Evolutionary conservation across 257 asterid species (phyloP).

Genomic region (Solanum pimpinellifolium): DNA sequence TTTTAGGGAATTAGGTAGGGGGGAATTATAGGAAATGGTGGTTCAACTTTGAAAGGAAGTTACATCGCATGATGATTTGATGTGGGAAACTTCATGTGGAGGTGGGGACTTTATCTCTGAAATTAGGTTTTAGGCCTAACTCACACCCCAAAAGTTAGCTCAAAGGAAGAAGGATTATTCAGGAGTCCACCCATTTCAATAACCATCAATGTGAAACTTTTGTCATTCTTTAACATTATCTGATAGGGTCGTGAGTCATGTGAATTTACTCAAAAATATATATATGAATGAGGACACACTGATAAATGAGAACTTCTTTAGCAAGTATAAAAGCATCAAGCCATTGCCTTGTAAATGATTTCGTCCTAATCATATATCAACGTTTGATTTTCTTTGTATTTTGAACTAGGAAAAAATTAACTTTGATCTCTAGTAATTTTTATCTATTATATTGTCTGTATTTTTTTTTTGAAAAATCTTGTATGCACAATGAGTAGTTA

Average conservation of each 20-base stretch:
- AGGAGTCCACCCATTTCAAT: too few species aligned
- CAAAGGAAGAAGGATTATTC: too few species aligned
- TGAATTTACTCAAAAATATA: not conserved
- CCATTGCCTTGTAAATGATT: too few species aligned
- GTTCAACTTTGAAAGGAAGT: not conserved
- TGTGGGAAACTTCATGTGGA: not conserved
- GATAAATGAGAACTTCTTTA: not conserved
- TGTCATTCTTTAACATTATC: too few species aligned
- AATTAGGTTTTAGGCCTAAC: too few species aligned
- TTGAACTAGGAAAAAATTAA: not conserved
- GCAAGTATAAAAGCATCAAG: not conserved
- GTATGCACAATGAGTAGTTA: not conserved
- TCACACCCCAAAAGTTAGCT: too few species aligned
- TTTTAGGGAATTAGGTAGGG: not conserved
- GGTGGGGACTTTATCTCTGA: not conserved
- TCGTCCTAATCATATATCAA: too few species aligned
- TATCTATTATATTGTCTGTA: not conserved
- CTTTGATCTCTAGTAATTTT: not conserved
- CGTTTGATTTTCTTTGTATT: not conserved
- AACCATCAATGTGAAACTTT: too few species aligned
- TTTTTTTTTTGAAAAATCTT: too few species aligned
- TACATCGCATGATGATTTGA: not conserved
- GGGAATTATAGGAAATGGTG: not conserved
- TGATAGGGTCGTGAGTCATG: not conserved
- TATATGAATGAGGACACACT: not conserved